A percentile compares a stretch with the other conserved stretches of the same genome.
phyloP scores from a whole-genome alignment of 306 rosid species.

The Prunus davidiana region DNA sequence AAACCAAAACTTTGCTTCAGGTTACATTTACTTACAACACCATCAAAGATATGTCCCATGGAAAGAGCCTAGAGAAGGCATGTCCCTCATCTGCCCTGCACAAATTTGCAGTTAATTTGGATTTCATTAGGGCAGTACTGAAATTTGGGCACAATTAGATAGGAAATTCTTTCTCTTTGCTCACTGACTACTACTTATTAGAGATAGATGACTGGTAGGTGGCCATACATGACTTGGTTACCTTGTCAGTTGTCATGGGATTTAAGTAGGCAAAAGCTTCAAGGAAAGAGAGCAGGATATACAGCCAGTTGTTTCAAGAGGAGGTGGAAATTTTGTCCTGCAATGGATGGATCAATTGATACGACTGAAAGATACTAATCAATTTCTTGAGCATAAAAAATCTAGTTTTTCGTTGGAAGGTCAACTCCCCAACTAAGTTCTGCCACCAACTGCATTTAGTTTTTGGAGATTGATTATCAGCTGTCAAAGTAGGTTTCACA shows the following conservation, averaged over 20 bases:
- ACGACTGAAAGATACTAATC: neutral
- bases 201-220: conserved; percentile 20
- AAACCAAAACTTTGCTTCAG: neutral
- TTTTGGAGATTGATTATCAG: neutral
- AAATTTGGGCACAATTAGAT: neutral
- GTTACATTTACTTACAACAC: conserved; percentile 1
- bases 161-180: neutral
- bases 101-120: neutral
- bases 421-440: conserved; percentile 36
- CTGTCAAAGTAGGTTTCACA: neutral
- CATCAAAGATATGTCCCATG: neutral
- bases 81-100: neutral
- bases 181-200: neutral
- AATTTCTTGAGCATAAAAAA: neutral
- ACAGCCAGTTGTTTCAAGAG: neutral
- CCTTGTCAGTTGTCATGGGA: conserved; percentile 7
- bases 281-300: conserved; percentile 5
- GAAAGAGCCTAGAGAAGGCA: neutral
- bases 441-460: conserved; percentile 24
- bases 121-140: neutral
- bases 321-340: neutral
- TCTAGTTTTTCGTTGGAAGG: conserved; percentile 37
- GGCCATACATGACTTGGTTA: neutral
- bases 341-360: conserved; percentile 8
- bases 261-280: conserved; percentile 10